phyloP scores from a whole-genome alignment of 148 eudicot species.

The Chenopodium berlandieri region DNA sequence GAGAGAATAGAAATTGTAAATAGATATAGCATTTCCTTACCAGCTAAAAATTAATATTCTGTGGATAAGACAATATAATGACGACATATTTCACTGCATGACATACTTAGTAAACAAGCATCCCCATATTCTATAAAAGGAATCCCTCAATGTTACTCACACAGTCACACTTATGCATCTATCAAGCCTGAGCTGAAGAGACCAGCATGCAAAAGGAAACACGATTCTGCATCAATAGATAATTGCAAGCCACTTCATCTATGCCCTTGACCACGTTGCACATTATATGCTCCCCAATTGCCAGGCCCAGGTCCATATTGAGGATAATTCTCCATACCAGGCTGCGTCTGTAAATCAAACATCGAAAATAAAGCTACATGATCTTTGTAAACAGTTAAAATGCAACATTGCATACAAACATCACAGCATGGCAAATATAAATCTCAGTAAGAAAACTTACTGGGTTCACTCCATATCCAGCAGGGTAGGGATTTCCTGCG shows the following conservation, averaged over 20 bases:
- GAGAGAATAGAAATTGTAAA: no score
- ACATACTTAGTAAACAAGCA: constrained; percentile 9
- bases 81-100: constrained; percentile 1
- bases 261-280: constrained; percentile 77
- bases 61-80: neutral
- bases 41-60: no score
- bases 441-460: constrained; percentile 20
- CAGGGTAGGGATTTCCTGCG: constrained; percentile 65
- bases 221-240: constrained; percentile 28
- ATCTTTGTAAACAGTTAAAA: neutral
- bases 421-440: neutral
- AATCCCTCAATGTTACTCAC: constrained; percentile 24
- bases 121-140: constrained; percentile 23
- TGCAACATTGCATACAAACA: neutral
- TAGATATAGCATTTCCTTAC: no score
- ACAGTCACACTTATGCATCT: constrained; percentile 31
- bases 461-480: constrained; percentile 61
- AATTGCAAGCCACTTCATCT: constrained; percentile 45
- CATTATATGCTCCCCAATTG: constrained; percentile 73
- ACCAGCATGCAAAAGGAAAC: constrained; percentile 32
- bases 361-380: neutral
- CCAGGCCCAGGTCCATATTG: constrained; percentile 79
- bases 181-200: constrained; percentile 29
- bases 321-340: constrained; percentile 71
- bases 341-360: constrained; percentile 41